A percentile compares a stretch with the other conserved stretches of the same genome.
phyloP scores from a whole-genome alignment of 2,329 filamentous ascomycete species.

The Nigrospora osmanthi region DNA sequence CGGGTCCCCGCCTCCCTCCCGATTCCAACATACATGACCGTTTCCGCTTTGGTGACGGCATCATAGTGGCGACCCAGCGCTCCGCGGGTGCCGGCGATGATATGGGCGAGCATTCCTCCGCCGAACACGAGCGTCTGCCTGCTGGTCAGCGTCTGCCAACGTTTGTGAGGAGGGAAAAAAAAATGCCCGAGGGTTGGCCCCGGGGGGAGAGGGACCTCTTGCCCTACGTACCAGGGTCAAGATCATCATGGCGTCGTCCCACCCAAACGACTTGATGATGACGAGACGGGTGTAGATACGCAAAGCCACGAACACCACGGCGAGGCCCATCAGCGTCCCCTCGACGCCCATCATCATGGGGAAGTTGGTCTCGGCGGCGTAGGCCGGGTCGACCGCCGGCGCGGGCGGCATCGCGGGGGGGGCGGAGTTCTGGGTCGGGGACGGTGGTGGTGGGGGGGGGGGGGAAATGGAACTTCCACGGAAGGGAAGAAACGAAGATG shows the following conservation, averaged over 20 bases:
- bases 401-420: too few species aligned
- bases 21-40: constrained; percentile 12
- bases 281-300: neutral
- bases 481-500: too few species aligned
- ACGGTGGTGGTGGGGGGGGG: too few species aligned
- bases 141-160: neutral
- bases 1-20: constrained; percentile 19
- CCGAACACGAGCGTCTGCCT: neutral
- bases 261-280: neutral
- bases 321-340: neutral
- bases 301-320: neutral
- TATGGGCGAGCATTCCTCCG: neutral
- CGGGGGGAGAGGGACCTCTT: neutral
- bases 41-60: neutral
- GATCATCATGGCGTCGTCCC: constrained; percentile 1
- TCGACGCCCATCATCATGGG: constrained; percentile 1
- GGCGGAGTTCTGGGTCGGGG: too few species aligned
- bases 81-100: neutral
- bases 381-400: neutral
- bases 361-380: constrained; percentile 1
- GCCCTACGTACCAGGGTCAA: neutral
- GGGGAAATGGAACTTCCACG: too few species aligned
- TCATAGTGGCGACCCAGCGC: neutral
- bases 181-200: constrained; percentile 10
- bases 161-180: constrained; percentile 5